Evolutionary conservation across 441 rosid genomes (phyloP), one percentile per base, ranked within the genome.

Genomic region (Lepidium campestre): DNA sequence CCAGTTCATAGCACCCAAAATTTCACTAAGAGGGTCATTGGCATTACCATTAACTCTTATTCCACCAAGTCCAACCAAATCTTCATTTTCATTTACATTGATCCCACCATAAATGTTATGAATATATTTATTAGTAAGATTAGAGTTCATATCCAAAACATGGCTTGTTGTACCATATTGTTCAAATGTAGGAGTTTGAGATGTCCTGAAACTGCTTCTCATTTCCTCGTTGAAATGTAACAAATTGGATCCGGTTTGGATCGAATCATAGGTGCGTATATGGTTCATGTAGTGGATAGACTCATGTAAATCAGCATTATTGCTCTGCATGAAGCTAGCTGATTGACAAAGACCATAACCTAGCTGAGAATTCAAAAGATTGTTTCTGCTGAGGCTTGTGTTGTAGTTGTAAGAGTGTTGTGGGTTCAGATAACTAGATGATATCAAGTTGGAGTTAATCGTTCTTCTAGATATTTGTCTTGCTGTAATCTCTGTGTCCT

Each of bases 121-220:
- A 36, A 4, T 19, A 14, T 10, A 34, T 11, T 15, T 37, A 52
- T 14, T 15, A 27, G 0, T 47, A 8, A 13, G 27, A 27, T 36
- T 29, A 40, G 42, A 55, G 44, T 55, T 36, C 57, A 39, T 47
- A 55, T 65, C 75, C 57, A 29, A 56, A 14, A 4, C 52, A 56
- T 27, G 1, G 8, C 6, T 71, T 47, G 58, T 20, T 14, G 59
- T 20, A 20, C 4, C 37, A 47, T 29, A 47, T n/a, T 47, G 22
- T 46, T 45, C 44, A 62, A 19, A 49, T 2, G 3, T 3, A 20
- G 41, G 59, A 37, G 22, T 37, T 19, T 53, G 47, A 58, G 60
- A 57, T 57, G 54, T 37, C n/a, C n/a, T 11, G 0, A 19, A 32
- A 40, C 13, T 10, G 46, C 13, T 47, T 27, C 15, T 13, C 9